phyloP scores from a whole-genome alignment of 169 alveolate genomes.

The Amoebophrya sp. region DNA sequence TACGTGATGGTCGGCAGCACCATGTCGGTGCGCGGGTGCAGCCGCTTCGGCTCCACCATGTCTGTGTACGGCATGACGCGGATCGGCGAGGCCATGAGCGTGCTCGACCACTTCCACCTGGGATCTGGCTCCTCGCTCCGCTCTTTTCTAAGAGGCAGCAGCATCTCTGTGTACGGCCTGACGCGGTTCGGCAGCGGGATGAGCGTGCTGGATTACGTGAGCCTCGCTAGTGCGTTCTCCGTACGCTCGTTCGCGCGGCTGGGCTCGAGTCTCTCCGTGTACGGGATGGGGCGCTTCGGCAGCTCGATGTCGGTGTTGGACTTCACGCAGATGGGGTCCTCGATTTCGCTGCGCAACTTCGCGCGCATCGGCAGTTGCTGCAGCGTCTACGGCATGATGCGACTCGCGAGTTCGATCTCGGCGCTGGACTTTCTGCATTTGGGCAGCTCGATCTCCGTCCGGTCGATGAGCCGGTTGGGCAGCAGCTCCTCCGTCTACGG shows the following conservation, averaged over 20 bases:
- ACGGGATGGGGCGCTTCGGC: slow-evolving; percentile 5
- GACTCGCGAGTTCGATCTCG: not conserved
- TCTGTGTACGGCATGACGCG: slow-evolving; percentile 25
- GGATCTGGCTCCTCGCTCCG: too few species aligned
- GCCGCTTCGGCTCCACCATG: slow-evolving; percentile 30
- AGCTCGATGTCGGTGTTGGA: not conserved
- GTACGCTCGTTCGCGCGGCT: not conserved
- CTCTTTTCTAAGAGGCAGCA: too few species aligned
- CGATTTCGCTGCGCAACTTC: not conserved
- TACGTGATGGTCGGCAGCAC: not conserved
- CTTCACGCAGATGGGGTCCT: not conserved
- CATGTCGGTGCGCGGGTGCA: not conserved
- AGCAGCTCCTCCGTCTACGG: not conserved
- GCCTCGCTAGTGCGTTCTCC: not conserved
- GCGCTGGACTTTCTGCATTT: slow-evolving; percentile 13
- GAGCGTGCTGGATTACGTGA: not conserved
- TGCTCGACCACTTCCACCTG: too few species aligned
- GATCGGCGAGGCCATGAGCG: not conserved
- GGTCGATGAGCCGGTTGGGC: slow-evolving; percentile 7
- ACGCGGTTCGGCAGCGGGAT: not conserved
- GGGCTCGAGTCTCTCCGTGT: not conserved
- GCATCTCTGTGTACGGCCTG: slow-evolving; percentile 30
- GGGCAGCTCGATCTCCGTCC: slow-evolving; percentile 23
- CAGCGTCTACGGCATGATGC: not conserved
- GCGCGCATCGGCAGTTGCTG: not conserved